Conservation (phyloP, 139 green algal genomes). For the Deuterostichococcus epilithicus region DNA sequence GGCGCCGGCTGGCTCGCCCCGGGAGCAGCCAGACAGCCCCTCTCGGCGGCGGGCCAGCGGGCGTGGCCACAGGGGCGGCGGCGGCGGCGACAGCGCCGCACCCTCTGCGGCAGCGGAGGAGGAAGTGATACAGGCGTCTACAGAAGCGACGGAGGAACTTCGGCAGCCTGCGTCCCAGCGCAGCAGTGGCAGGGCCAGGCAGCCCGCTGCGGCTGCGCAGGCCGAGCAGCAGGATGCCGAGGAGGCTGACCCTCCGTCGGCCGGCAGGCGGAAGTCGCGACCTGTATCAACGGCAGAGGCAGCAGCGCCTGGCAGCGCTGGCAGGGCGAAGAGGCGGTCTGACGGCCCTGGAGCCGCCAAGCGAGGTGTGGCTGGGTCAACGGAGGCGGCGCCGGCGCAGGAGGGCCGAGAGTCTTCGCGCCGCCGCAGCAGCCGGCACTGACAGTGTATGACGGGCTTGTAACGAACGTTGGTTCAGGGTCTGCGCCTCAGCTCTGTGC, state of each 20-base stretch:
- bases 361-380: no score
- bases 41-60: not conserved
- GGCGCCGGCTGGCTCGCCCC: conserved; percentile 1
- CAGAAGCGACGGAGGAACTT: not conserved
- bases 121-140: no score
- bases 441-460: no score
- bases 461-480: no score
- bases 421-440: not conserved
- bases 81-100: not conserved
- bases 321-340: no score
- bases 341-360: not conserved
- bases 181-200: not conserved
- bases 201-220: not conserved
- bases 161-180: not conserved
- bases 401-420: not conserved
- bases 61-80: not conserved
- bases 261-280: no score
- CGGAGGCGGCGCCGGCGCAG: no score
- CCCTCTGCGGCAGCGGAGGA: no score
- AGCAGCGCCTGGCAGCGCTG: no score
- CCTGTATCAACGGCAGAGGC: no score
- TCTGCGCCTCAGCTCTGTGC: no score
- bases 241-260: not conserved
- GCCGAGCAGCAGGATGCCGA: not conserved
- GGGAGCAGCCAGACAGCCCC: not conserved